These are phyloP conservation scores for Talaromyces marneffei DNA, from an alignment of 2,329 filamentous ascomycete genomes.

Conservation along the genomic window DNA sequence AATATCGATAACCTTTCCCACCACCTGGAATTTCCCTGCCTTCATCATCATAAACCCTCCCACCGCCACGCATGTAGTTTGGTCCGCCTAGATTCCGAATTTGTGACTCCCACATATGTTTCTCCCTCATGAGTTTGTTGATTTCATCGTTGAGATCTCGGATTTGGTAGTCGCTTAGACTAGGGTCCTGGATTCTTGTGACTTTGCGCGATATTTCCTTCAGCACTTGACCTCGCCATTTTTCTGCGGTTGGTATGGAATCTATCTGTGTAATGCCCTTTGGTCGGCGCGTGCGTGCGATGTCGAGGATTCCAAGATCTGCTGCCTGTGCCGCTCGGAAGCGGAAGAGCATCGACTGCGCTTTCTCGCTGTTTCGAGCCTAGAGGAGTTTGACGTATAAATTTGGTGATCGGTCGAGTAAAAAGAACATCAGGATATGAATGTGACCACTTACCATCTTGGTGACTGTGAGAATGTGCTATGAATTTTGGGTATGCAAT, in stretches of 20 bases:
- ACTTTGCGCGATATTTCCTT: slow-evolving; percentile 97
- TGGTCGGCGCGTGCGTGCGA: slow-evolving; percentile 79
- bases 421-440: not conserved
- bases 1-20: slow-evolving; percentile 90
- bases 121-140: slow-evolving; percentile 98
- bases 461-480: not conserved
- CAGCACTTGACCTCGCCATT: slow-evolving; percentile 95
- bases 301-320: slow-evolving; percentile 92
- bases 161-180: slow-evolving; percentile 93
- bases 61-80: slow-evolving; percentile 81
- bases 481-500: not conserved
- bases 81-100: slow-evolving; percentile 93
- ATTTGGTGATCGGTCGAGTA: not conserved
- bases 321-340: slow-evolving; percentile 97
- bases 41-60: slow-evolving; percentile 66
- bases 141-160: slow-evolving; percentile 98
- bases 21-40: slow-evolving; percentile 64
- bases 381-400: slow-evolving; percentile 29
- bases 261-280: slow-evolving; percentile 84
- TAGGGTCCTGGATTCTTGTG: slow-evolving; percentile 84
- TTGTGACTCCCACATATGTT: slow-evolving; percentile 98
- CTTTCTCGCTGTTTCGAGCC: slow-evolving; percentile 97
- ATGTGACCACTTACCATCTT: not conserved
- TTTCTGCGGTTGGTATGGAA: slow-evolving; percentile 81
- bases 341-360: slow-evolving; percentile 99